These are phyloP conservation scores for Podospora pseudoanserina DNA, from an alignment of 495 filamentous ascomycete genomes.

Conservation along the genomic window DNA sequence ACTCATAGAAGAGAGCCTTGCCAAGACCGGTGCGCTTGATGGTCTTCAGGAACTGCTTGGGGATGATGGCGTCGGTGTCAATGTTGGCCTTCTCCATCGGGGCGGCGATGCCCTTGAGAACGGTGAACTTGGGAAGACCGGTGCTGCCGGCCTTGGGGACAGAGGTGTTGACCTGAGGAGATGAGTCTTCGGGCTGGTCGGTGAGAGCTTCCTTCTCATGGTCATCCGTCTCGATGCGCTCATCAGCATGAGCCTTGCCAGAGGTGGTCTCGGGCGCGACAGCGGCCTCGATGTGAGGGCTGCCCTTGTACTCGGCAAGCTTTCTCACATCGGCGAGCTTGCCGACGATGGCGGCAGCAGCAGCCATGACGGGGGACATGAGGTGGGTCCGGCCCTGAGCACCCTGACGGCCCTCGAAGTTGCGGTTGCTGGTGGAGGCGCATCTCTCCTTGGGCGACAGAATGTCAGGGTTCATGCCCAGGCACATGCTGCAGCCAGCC, in stretches of 20 bases:
- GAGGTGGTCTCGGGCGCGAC: constrained; percentile 25
- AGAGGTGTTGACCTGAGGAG: constrained; percentile 56
- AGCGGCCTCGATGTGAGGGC: constrained; percentile 42
- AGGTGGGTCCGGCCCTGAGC: constrained; percentile 90
- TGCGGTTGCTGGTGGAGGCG: constrained; percentile 92
- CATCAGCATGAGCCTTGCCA: constrained; percentile 61
- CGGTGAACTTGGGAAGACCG: constrained; percentile 77
- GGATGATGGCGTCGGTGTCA: constrained; percentile 98
- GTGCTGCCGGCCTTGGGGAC: constrained; percentile 50
- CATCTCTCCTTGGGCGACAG: constrained; percentile 91
- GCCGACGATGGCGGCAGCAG: constrained; percentile 81
- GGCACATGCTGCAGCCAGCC: constrained; percentile 97
- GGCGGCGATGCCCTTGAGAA: constrained; percentile 81
- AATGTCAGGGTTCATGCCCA: constrained; percentile 99
- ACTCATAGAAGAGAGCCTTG: constrained; percentile 77
- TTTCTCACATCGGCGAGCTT: constrained; percentile 90
- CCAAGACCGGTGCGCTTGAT: constrained; percentile 97
- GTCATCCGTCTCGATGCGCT: constrained; percentile 67
- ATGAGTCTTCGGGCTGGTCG: constrained; percentile 70
- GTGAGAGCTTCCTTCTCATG: constrained; percentile 68
- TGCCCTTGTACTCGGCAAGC: constrained; percentile 57
- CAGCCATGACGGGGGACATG: constrained; percentile 96
- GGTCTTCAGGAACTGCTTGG: constrained; percentile 98
- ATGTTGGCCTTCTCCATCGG: constrained; percentile 85
- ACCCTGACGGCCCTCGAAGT: constrained; percentile 96